Percentiles rank a stretch among this genome's conserved stretches.
Conservation (phyloP, 2,329 filamentous ascomycete genomes). For the Trichoderma lentiforme region DNA sequence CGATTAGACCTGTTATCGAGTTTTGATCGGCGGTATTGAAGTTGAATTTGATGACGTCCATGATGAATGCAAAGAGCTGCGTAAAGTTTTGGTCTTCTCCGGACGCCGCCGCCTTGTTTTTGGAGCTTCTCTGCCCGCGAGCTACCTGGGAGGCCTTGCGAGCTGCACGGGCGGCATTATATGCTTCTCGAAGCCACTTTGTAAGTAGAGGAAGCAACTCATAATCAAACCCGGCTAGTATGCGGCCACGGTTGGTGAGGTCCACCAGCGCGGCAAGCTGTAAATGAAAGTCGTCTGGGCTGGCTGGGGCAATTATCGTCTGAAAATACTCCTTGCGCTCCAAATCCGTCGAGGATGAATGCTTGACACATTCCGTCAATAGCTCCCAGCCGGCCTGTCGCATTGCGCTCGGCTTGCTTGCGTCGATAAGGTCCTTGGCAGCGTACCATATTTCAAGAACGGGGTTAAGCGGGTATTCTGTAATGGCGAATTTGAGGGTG, state of each 20-base stretch:
- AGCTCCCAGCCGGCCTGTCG: slow-evolving; percentile 64
- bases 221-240: slow-evolving; percentile 65
- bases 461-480: slow-evolving; percentile 57
- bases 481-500: slow-evolving; percentile 53
- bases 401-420: slow-evolving; percentile 49
- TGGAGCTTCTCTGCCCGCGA: slow-evolving; percentile 38
- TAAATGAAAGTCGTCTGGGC: slow-evolving; percentile 62
- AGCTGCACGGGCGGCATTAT: slow-evolving; percentile 50
- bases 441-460: slow-evolving; percentile 64
- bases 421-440: slow-evolving; percentile 61
- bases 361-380: slow-evolving; percentile 62
- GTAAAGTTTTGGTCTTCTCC: slow-evolving; percentile 61
- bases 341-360: slow-evolving; percentile 60
- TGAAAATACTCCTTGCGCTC: slow-evolving; percentile 65
- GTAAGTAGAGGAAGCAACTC: slow-evolving; percentile 62
- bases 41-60: slow-evolving; percentile 72
- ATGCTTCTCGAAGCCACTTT: slow-evolving; percentile 56
- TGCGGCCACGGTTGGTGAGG: slow-evolving; percentile 58
- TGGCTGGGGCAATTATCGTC: slow-evolving; percentile 54
- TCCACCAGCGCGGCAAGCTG: slow-evolving; percentile 63
- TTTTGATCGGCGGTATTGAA: slow-evolving; percentile 64
- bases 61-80: slow-evolving; percentile 62
- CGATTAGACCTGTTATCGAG: slow-evolving; percentile 59
- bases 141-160: slow-evolving; percentile 43
- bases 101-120: slow-evolving; percentile 35